phyloP scores from a whole-genome alignment of 148 eudicot species.

The Camellia sinensis region DNA sequence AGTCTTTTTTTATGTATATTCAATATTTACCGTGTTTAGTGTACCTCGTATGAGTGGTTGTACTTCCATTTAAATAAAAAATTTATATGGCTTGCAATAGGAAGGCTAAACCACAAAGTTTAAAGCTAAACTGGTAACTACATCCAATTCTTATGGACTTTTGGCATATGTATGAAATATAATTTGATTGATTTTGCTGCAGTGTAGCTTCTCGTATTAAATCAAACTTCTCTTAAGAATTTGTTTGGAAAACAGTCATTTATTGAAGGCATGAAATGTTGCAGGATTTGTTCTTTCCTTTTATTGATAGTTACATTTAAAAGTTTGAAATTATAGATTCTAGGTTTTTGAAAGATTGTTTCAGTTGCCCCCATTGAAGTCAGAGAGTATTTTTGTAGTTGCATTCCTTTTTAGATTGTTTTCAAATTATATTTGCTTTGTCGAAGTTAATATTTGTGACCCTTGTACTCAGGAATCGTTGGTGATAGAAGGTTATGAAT shows the following conservation, averaged over 20 bases:
- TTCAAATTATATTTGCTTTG: neutral
- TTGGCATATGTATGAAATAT: neutral
- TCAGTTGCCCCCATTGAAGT: neutral
- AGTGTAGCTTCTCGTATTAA: neutral
- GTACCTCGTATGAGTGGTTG: no score
- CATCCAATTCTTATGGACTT: neutral
- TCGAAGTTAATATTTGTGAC: neutral
- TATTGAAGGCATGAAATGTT: neutral
- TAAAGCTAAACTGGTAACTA: no score
- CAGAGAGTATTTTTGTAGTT: no score
- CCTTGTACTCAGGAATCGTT: constrained; percentile 63
- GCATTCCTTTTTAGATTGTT: neutral
- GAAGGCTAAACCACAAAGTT: no score
- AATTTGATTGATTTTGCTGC: neutral
- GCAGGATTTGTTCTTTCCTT: neutral
- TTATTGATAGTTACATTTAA: neutral
- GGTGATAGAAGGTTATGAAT: constrained; percentile 49
- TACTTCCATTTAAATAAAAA: no score
- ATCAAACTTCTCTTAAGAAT: neutral
- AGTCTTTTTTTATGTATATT: no score
- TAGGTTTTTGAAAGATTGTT: neutral
- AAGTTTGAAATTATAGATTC: neutral
- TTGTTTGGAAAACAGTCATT: neutral
- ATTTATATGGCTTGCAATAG: no score
- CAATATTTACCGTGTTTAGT: no score